phyloP scores from a whole-genome alignment of 371 early-diverging fungal species.

The Rhizomucor miehei region DNA sequence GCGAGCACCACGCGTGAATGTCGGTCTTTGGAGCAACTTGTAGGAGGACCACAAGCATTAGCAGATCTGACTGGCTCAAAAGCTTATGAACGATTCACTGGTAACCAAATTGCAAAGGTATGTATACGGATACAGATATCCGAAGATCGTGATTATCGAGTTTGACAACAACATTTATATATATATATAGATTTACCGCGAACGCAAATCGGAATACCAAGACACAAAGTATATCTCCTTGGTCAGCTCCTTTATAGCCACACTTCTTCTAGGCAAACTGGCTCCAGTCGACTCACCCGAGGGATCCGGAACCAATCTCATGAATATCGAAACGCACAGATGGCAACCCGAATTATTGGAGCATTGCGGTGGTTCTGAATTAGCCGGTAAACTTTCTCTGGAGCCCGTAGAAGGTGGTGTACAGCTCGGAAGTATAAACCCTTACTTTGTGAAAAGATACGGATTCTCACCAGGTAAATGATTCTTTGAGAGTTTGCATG shows the following conservation, averaged over 20 bases:
- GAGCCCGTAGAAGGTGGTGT: conserved; percentile 41
- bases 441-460: conserved; percentile 51
- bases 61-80: conserved; percentile 73
- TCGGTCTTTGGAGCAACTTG: conserved; percentile 50
- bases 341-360: conserved; percentile 52
- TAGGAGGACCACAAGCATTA: conserved; percentile 59
- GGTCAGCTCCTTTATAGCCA: conserved; percentile 71
- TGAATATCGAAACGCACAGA: conserved; percentile 57
- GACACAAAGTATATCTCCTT: conserved; percentile 61
- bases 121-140: neutral
- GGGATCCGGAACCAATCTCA: conserved; percentile 81
- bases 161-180: neutral
- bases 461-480: conserved; percentile 55
- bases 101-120: conserved; percentile 73
- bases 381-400: conserved; percentile 37
- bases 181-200: conserved; percentile 32
- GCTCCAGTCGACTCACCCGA: conserved; percentile 74
- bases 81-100: conserved; percentile 81
- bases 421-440: conserved; percentile 34
- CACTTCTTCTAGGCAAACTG: conserved; percentile 60
- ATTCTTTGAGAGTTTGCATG: no score
- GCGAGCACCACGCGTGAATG: conserved; percentile 73
- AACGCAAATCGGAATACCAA: conserved; percentile 28
- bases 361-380: conserved; percentile 41
- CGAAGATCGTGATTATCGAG: neutral